phyloP scores from a whole-genome alignment of 495 filamentous ascomycete genomes.

The Daldinia vernicosa region DNA sequence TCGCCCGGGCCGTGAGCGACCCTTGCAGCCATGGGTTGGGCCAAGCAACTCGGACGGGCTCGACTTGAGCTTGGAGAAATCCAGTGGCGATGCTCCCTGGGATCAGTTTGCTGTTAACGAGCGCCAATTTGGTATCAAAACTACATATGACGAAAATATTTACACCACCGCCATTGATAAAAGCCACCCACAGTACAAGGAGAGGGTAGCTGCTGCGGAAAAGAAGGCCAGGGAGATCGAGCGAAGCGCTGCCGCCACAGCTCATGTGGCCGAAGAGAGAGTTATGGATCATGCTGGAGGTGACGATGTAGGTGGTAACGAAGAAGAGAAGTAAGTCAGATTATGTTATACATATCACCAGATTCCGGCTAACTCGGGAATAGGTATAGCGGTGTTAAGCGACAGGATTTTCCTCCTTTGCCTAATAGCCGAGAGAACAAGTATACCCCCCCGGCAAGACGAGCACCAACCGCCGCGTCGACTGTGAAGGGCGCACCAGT shows the following conservation, averaged over 20 bases:
- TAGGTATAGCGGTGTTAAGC: conserved; percentile 91
- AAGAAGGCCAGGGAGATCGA: conserved; percentile 92
- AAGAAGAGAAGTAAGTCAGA: conserved; percentile 84
- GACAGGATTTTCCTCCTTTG: conserved; percentile 72
- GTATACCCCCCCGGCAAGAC: conserved; percentile 88
- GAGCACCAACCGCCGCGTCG: conserved; percentile 76
- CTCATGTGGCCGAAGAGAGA: conserved; percentile 89
- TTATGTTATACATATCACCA: background rate
- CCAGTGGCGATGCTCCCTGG: conserved; percentile 66
- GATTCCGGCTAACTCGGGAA: conserved; percentile 46
- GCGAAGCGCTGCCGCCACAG: conserved; percentile 68
- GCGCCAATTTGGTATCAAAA: conserved; percentile 83
- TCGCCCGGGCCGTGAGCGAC: conserved; percentile 72
- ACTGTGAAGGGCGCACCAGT: conserved; percentile 77
- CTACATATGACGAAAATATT: conserved; percentile 88
- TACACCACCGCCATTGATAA: conserved; percentile 93
- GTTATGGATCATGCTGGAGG: conserved; percentile 67
- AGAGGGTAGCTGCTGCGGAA: conserved; percentile 78
- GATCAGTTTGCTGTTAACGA: conserved; percentile 96
- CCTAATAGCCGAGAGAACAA: conserved; percentile 70
- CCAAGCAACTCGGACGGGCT: conserved; percentile 68
- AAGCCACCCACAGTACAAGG: conserved; percentile 78
- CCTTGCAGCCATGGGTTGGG: conserved; percentile 82
- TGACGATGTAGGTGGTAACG: conserved; percentile 69
- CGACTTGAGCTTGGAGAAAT: conserved; percentile 74